Conservation (phyloP, 371 early-diverging fungal species). For the Dichotomocladium elegans region DNA sequence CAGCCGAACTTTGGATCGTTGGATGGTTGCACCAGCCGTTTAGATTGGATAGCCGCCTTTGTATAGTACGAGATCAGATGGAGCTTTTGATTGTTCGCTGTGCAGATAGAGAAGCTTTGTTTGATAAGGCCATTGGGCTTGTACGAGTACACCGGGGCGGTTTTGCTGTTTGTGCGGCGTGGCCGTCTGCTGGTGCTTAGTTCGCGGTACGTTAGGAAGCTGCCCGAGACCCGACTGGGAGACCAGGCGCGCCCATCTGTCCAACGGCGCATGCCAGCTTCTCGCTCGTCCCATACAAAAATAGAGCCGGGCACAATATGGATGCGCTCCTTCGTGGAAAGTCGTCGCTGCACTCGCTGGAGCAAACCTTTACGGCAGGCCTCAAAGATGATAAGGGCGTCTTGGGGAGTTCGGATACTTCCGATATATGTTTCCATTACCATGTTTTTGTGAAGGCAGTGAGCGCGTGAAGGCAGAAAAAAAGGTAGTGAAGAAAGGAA, state of each 20-base stretch:
- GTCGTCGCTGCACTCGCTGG: conserved; percentile 64
- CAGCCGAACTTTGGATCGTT: conserved; percentile 43
- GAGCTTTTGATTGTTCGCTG: conserved; percentile 71
- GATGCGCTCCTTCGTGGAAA: conserved; percentile 58
- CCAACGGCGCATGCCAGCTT: conserved; percentile 85
- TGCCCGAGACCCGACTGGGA: conserved; percentile 71
- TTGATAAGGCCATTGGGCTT: conserved; percentile 56
- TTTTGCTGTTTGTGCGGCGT: conserved; percentile 26
- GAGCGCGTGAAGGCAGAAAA: conserved; percentile 13
- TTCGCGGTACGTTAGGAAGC: conserved; percentile 75
- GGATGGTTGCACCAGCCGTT: conserved; percentile 47
- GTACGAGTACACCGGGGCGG: conserved; percentile 41
- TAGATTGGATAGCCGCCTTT: conserved; percentile 61
- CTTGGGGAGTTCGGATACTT: conserved; percentile 70
- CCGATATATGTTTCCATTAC: conserved; percentile 54
- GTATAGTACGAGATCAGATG: conserved; percentile 87
- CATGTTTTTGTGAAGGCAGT: conserved; percentile 4
- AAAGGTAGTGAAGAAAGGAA: conserved; percentile 23
- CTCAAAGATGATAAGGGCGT: conserved; percentile 79
- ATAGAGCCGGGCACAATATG: conserved; percentile 71
- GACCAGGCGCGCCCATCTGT: conserved; percentile 87
- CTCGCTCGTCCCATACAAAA: conserved; percentile 82
- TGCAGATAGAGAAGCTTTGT: conserved; percentile 63
- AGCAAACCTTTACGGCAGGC: conserved; percentile 72
- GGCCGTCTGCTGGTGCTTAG: conserved; percentile 55